These are phyloP conservation scores for Aspergillus texensis DNA, from an alignment of 2,329 filamentous ascomycete species.

Conservation along the genomic window DNA sequence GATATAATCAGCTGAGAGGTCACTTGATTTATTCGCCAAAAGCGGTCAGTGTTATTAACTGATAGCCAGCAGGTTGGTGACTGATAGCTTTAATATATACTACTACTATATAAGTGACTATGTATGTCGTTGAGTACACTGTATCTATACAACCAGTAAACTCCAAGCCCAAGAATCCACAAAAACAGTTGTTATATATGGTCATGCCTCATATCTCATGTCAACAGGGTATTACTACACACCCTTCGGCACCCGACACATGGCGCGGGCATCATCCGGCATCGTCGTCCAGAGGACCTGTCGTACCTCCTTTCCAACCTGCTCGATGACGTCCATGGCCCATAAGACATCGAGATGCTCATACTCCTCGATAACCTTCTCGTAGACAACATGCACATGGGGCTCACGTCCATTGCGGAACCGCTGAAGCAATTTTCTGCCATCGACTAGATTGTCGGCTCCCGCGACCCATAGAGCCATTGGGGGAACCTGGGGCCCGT, in stretches of 20 bases:
- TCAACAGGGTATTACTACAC: constrained; percentile 11
- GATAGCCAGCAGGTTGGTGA: no score
- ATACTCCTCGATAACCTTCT: constrained; percentile 81
- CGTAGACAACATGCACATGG: constrained; percentile 76
- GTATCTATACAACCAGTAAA: neutral
- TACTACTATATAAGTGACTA: neutral
- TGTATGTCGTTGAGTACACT: neutral
- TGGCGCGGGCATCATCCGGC: constrained; percentile 55
- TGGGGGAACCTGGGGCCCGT: constrained; percentile 74
- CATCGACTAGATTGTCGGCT: constrained; percentile 82
- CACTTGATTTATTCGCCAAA: no score
- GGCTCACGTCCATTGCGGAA: constrained; percentile 80
- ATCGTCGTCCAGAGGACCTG: constrained; percentile 83
- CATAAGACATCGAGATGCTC: constrained; percentile 95
- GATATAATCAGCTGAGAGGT: no score
- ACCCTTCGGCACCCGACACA: constrained; percentile 62
- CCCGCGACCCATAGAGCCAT: constrained; percentile 89
- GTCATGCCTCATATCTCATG: constrained; percentile 1
- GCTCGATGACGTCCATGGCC: constrained; percentile 84
- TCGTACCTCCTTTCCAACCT: constrained; percentile 78
- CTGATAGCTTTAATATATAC: neutral
- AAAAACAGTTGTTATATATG: neutral
- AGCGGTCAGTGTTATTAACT: no score
- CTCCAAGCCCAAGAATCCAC: neutral
- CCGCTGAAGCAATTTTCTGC: constrained; percentile 69